Evolutionary conservation across 106 monocot species (phyloP).

Genomic region (Acanthochlamys bracteata): DNA sequence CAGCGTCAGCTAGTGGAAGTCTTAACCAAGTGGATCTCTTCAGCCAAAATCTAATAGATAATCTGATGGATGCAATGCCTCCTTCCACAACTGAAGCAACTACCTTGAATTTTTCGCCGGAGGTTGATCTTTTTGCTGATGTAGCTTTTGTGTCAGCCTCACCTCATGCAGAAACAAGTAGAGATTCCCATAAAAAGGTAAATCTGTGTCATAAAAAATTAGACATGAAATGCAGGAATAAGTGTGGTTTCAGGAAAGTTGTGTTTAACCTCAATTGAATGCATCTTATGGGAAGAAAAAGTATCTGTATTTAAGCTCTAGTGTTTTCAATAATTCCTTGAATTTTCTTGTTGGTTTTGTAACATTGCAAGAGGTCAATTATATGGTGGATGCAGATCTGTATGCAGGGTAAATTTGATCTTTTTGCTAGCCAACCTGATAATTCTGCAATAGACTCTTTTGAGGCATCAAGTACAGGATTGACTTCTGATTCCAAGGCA

Average conservation of each 20-base stretch:
- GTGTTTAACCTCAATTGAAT: no score
- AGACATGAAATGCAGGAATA: no score
- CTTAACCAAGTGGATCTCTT: slow-evolving; percentile 52
- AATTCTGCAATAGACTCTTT: slow-evolving; percentile 39
- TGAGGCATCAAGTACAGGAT: slow-evolving; percentile 22
- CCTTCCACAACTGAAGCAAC: slow-evolving; percentile 2
- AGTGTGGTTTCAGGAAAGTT: no score
- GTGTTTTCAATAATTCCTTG: no score
- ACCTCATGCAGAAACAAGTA: not conserved
- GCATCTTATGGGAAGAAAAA: no score
- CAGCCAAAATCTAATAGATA: slow-evolving; percentile 32
- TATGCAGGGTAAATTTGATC: slow-evolving; percentile 51
- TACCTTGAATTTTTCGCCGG: no score
- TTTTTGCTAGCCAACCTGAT: slow-evolving; percentile 39
- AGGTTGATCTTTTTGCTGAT: not conserved
- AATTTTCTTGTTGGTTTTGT: no score
- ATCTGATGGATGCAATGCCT: slow-evolving; percentile 52
- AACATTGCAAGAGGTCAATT: no score
- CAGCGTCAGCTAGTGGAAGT: slow-evolving; percentile 33
- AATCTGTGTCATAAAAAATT: no score
- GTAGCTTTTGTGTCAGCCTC: not conserved
- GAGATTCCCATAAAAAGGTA: no score
- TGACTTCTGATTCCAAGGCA: slow-evolving; percentile 24
- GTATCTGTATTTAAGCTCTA: no score
- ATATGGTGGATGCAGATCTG: no score